Evolutionary conservation across 106 monocot genomes (phyloP).

Genomic region (Dioscorea alata): DNA sequence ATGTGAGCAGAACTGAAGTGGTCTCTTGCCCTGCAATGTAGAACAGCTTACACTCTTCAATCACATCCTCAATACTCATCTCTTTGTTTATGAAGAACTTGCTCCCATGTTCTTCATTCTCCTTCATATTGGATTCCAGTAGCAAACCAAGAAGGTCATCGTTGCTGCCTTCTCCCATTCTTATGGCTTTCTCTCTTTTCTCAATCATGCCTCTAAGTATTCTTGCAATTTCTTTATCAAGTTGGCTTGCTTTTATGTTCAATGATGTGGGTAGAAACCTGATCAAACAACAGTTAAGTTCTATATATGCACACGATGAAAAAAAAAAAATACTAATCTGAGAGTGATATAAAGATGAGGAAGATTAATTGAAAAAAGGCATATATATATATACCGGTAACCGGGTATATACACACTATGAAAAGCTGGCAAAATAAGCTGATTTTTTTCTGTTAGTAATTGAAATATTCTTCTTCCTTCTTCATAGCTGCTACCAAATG

Average conservation of each 20-base stretch:
- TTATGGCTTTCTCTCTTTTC: slow-evolving; percentile 21
- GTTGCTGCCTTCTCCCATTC: slow-evolving; percentile 9
- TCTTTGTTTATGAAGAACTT: neutral
- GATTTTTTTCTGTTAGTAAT: too few species aligned
- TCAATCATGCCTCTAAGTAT: slow-evolving; percentile 27
- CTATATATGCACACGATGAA: too few species aligned
- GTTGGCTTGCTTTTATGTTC: slow-evolving; percentile 13
- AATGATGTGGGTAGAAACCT: slow-evolving; percentile 30
- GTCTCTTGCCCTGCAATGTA: slow-evolving; percentile 81
- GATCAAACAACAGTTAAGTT: too few species aligned
- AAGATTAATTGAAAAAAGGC: too few species aligned
- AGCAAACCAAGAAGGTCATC: slow-evolving; percentile 37
- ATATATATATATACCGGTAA: too few species aligned
- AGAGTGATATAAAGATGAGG: too few species aligned
- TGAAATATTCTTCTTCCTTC: too few species aligned
- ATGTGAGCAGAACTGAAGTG: slow-evolving; percentile 37
- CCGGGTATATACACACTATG: too few species aligned
- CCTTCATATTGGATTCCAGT: slow-evolving; percentile 30
- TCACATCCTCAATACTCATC: slow-evolving; percentile 52
- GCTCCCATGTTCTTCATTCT: slow-evolving; percentile 4
- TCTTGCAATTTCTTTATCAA: slow-evolving; percentile 13
- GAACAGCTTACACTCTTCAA: slow-evolving; percentile 76
- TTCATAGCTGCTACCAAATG: too few species aligned
- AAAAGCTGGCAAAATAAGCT: too few species aligned
- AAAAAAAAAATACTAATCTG: too few species aligned